Base-by-base conservation (phyloP, 1,284 basidiomycete genomes). In the Pisolithus thermaeus region DNA sequence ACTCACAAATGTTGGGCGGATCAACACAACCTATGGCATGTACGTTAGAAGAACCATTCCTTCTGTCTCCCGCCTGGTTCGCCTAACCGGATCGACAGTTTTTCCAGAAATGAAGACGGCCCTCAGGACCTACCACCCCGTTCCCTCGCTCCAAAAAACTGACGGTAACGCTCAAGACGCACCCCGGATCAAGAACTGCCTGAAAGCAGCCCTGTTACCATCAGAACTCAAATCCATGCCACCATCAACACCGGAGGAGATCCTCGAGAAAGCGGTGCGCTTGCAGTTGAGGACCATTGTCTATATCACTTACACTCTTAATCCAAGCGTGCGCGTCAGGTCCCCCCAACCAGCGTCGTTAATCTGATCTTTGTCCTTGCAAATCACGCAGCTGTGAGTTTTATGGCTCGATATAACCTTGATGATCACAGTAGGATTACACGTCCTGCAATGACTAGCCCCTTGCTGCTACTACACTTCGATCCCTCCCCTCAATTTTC, bases 21-120 rank as follows among this genome's bases (percentile, higher is more conserved):
- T 96, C 67, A 96, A 95, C 65, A 95, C 92, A 23, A 95, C n/a
- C 93, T 30, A 87, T 94, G 79, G 92, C 92, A 52, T 95, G 90
- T 92, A 63, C 54, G 59, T 61, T 36, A 57, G 53, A 50, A 12
- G 43, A 51, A 48, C 50, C 46, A 53, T 53, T 9, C 51, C 41
- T 61, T 52, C 42, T 56, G 39, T 47, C 51, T 22, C 9, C 42
- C 49, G 27, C 52, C 59, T 46, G 51, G 57, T 54, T 39, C 22
- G 58, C 42, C 58, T 63, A 47, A 64, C 54, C 46, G 53, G 37
- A 23, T 43, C 40, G 43, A 22, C 50, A 78, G 77, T 80, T 61
- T 79, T 80, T 58, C 78, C 78, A 7, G 83, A 85, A 67, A 84
- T 87, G 80, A 80, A 82, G 61, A 87, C 86, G 2, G 76, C 80